Evolutionary conservation across 2,329 filamentous ascomycete genomes (phyloP).

Genomic region (Fonsecaea monophora): DNA sequence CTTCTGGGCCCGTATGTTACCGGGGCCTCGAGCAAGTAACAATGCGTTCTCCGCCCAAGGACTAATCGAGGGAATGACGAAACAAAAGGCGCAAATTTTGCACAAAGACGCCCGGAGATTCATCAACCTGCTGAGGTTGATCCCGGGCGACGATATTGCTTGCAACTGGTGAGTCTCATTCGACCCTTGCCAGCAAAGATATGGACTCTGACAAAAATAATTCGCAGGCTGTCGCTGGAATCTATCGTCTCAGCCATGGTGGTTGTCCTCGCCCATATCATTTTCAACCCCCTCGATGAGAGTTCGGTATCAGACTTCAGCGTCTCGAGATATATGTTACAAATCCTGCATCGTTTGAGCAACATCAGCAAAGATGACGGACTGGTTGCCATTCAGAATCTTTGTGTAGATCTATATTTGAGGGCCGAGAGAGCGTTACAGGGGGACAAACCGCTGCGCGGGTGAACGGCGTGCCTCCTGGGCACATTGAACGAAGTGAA

Average conservation of each 20-base stretch:
- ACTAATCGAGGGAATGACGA: constrained; percentile 20
- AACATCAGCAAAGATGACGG: constrained; percentile 91
- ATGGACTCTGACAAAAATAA: background rate
- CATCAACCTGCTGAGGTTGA: constrained; percentile 90
- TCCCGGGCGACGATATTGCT: constrained; percentile 89
- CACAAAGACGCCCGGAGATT: constrained; percentile 53
- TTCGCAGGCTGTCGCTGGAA: constrained; percentile 79
- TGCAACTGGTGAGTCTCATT: constrained; percentile 81
- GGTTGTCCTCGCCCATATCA: constrained; percentile 90
- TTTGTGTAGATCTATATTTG: constrained; percentile 30
- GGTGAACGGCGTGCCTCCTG: background rate
- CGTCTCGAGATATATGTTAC: constrained; percentile 19
- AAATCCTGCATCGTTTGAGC: constrained; percentile 25
- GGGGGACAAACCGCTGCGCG: constrained; percentile 4
- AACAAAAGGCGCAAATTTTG: constrained; percentile 10
- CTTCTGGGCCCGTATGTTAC: constrained; percentile 8
- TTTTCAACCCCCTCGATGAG: constrained; percentile 88
- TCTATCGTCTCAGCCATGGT: constrained; percentile 94
- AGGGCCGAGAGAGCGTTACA: constrained; percentile 21
- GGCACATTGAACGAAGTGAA: background rate
- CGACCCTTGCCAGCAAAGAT: background rate
- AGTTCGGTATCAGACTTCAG: constrained; percentile 20
- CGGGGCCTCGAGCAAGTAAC: background rate
- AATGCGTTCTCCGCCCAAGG: constrained; percentile 23
- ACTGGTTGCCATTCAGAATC: constrained; percentile 83